These are phyloP conservation scores for Diplosphaera chodatii DNA, from an alignment of 139 green algal genomes.

Conservation along the genomic window DNA sequence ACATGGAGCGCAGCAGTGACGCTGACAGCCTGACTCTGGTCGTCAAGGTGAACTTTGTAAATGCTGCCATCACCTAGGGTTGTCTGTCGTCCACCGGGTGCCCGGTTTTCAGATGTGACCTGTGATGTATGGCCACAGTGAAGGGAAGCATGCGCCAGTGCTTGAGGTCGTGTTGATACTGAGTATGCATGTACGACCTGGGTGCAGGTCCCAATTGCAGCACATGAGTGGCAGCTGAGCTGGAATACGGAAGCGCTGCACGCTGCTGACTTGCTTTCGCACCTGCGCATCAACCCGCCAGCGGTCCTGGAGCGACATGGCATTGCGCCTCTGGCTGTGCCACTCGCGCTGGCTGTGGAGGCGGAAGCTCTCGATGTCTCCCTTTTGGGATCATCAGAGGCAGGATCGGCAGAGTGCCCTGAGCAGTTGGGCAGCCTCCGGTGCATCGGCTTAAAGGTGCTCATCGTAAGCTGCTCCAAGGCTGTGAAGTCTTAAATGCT, in stretches of 20 bases:
- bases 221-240: constrained; percentile 13
- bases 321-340: constrained; percentile 11
- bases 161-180: no score
- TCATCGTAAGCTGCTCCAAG: no score
- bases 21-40: no score
- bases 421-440: not conserved
- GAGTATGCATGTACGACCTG: no score
- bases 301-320: not conserved
- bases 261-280: constrained; percentile 3
- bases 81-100: no score
- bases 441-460: not conserved
- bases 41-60: no score
- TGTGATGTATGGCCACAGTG: no score
- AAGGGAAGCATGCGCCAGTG: no score
- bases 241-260: not conserved
- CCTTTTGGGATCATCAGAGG: not conserved
- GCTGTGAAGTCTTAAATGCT: no score
- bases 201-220: not conserved
- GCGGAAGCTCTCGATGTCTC: constrained; percentile 2
- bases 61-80: no score
- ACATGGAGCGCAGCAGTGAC: no score
- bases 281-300: constrained; percentile 27
- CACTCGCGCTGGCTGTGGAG: constrained; percentile 17
- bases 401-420: not conserved
- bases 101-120: no score